These are phyloP conservation scores for Gossypium mustelinum DNA, from an alignment of 345 rosid species.

Conservation along the genomic window DNA sequence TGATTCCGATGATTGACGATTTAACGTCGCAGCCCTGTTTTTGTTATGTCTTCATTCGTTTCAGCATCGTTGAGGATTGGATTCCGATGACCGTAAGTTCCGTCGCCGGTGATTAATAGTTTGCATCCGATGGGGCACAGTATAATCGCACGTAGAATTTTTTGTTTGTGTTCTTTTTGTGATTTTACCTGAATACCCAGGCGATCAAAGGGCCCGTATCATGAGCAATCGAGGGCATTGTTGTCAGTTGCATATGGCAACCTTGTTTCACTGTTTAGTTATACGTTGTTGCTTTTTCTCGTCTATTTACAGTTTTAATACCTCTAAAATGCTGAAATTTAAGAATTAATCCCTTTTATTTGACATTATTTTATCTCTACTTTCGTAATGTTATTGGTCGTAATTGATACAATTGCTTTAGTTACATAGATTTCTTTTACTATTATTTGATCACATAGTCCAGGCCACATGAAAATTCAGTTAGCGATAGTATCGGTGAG, in stretches of 20 bases:
- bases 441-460: no score
- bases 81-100: background rate
- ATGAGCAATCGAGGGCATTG: background rate
- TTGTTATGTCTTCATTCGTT: background rate
- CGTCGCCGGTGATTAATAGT: background rate
- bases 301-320: no score
- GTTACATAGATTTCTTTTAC: no score
- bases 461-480: no score
- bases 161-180: background rate
- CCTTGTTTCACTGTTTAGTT: background rate
- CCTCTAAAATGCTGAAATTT: no score
- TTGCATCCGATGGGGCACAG: background rate
- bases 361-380: no score
- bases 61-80: background rate
- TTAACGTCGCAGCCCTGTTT: background rate
- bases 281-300: background rate
- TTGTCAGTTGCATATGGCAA: background rate
- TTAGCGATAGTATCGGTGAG: no score
- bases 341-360: no score
- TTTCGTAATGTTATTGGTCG: no score
- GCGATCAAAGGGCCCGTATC: background rate
- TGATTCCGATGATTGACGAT: constrained; percentile 33
- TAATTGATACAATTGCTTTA: no score
- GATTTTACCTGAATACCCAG: constrained; percentile 11
- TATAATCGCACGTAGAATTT: background rate